These are phyloP conservation scores for Botryobasidium botryosum DNA, from an alignment of 768 basidiomycete genomes.

Conservation along the genomic window DNA sequence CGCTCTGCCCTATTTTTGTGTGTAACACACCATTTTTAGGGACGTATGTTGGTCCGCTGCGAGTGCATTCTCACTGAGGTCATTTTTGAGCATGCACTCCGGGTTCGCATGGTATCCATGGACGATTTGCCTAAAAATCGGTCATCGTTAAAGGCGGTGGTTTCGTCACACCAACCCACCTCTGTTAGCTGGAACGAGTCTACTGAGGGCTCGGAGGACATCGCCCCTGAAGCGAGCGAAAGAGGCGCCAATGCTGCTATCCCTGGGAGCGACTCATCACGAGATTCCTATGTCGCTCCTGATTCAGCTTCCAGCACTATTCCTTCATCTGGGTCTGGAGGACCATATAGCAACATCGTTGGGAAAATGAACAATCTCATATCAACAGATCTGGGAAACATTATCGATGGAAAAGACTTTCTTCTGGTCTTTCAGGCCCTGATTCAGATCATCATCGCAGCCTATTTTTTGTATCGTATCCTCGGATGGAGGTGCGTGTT, in stretches of 20 bases:
- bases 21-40: conserved; percentile 12
- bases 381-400: conserved; percentile 40
- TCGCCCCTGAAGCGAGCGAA: not conserved
- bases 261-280: not conserved
- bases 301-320: not conserved
- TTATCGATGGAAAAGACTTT: conserved; percentile 23
- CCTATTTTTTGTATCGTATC: conserved; percentile 28
- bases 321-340: not conserved
- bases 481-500: conserved; percentile 27
- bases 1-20: not conserved
- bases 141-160: conserved; percentile 12
- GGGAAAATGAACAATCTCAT: conserved; percentile 67
- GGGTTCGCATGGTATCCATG: conserved; percentile 31
- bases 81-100: conserved; percentile 74
- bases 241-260: not conserved
- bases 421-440: conserved; percentile 24
- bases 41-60: conserved; percentile 29
- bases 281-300: conserved; percentile 12
- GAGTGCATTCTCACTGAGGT: conserved; percentile 42
- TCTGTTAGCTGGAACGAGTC: not conserved
- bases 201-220: not conserved
- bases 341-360: conserved; percentile 27
- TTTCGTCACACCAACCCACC: not conserved
- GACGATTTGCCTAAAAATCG: conserved; percentile 8
- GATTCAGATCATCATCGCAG: conserved; percentile 24